phyloP scores from a whole-genome alignment of 371 early-diverging fungal species.

The Mortierella sp. region DNA sequence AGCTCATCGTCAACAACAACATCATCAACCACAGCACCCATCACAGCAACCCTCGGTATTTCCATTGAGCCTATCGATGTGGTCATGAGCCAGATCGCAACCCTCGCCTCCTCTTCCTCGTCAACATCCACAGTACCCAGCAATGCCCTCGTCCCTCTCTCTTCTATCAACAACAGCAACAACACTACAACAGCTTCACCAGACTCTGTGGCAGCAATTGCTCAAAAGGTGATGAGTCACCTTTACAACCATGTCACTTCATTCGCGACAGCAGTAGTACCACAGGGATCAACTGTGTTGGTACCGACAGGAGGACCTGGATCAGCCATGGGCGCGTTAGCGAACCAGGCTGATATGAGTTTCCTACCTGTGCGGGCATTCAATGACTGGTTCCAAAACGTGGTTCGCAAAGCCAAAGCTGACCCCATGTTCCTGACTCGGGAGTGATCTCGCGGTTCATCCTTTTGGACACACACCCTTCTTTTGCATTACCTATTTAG shows the following conservation, averaged over 20 bases:
- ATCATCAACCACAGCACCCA: conserved; percentile 24
- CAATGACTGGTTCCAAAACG: conserved; percentile 88
- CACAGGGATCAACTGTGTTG: conserved; percentile 70
- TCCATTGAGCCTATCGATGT: conserved; percentile 87
- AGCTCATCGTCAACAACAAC: conserved; percentile 32
- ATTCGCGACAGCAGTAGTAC: conserved; percentile 74
- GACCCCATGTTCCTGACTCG: conserved; percentile 63
- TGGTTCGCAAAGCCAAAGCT: conserved; percentile 69
- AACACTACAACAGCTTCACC: conserved; percentile 18
- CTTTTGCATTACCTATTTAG: neutral
- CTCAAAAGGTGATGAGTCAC: conserved; percentile 72
- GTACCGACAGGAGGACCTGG: conserved; percentile 60
- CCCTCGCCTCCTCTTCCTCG: conserved; percentile 29
- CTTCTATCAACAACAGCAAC: neutral
- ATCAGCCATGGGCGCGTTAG: conserved; percentile 35
- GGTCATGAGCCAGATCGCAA: conserved; percentile 71
- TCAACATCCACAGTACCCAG: conserved; percentile 21
- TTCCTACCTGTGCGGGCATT: conserved; percentile 81
- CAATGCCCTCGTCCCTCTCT: conserved; percentile 42
- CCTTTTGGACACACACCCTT: neutral
- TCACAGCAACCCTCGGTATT: conserved; percentile 88
- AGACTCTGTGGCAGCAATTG: conserved; percentile 44
- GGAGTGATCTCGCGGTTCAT: conserved; percentile 5
- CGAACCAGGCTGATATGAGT: conserved; percentile 50
- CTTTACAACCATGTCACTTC: conserved; percentile 87